Evolutionary conservation across 140 eudicot genomes (phyloP).

Genomic region (Bidens hawaiensis): DNA sequence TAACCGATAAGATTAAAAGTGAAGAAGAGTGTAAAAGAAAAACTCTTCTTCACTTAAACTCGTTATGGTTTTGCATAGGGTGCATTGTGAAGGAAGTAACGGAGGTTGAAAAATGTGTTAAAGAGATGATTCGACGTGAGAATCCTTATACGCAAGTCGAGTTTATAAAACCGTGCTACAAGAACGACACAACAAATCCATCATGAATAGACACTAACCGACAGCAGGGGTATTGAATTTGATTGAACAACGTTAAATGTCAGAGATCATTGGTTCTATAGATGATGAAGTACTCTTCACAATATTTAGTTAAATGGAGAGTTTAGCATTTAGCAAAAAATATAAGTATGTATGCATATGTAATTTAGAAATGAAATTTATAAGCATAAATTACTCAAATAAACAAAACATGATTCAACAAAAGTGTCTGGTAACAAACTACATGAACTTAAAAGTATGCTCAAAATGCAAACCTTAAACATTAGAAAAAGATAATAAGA

Average conservation of each 20-base stretch:
- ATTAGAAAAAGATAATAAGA: too few species aligned
- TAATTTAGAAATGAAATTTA: constrained; percentile 1
- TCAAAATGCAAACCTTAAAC: constrained; percentile 8
- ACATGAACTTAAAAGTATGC: neutral
- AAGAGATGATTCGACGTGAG: constrained; percentile 41
- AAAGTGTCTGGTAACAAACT: constrained; percentile 9
- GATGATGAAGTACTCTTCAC: constrained; percentile 27
- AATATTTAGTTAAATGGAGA: constrained; percentile 3
- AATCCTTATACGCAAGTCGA: constrained; percentile 37
- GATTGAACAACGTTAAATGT: neutral
- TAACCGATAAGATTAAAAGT: constrained; percentile 23
- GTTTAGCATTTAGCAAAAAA: constrained; percentile 10
- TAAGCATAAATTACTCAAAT: constrained; percentile 4
- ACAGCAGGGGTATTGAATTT: constrained; percentile 20
- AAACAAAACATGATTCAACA: neutral
- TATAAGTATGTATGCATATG: constrained; percentile 10
- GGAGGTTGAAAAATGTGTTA: constrained; percentile 32
- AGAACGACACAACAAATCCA: constrained; percentile 16
- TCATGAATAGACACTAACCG: constrained; percentile 2
- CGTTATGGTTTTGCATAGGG: constrained; percentile 43
- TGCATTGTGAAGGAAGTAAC: constrained; percentile 35
- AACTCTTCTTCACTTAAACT: constrained; percentile 25
- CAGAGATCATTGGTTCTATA: constrained; percentile 12
- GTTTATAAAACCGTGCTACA: constrained; percentile 24
- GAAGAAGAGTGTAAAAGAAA: constrained; percentile 28